Conservation (phyloP, 805 yeast genomes). For the Wickerhamomyces rabaulensis region DNA sequence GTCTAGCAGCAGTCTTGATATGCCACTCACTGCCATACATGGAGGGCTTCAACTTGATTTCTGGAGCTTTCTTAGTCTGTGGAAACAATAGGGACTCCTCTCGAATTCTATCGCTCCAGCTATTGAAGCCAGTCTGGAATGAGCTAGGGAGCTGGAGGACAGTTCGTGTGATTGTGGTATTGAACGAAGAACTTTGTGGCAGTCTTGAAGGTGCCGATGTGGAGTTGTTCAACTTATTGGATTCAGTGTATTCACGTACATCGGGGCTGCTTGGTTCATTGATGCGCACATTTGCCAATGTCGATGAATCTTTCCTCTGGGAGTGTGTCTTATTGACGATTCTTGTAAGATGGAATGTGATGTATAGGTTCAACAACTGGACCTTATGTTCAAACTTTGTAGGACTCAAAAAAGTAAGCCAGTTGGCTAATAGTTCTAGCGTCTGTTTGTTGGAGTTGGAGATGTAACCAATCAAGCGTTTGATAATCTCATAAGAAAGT, state of each 20-base stretch:
- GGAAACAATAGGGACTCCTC: not conserved
- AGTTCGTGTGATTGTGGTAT: not conserved
- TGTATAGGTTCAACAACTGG: constrained; percentile 67
- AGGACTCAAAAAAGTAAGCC: constrained; percentile 45
- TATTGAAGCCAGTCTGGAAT: constrained; percentile 8
- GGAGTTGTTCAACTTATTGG: constrained; percentile 6
- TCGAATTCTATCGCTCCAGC: constrained; percentile 9
- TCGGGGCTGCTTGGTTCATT: constrained; percentile 6
- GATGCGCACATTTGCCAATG: not conserved
- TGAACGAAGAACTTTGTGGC: not conserved
- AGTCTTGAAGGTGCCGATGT: not conserved
- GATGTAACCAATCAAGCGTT: constrained; percentile 63
- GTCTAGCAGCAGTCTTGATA: constrained; percentile 56
- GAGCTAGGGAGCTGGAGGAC: constrained; percentile 9
- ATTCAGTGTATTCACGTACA: constrained; percentile 7
- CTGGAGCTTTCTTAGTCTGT: constrained; percentile 6
- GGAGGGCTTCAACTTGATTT: constrained; percentile 37
- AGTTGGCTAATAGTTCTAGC: constrained; percentile 43
- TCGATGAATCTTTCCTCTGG: not conserved
- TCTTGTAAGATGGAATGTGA: constrained; percentile 68
- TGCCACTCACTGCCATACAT: constrained; percentile 84
- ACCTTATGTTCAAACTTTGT: constrained; percentile 47
- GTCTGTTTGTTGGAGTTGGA: constrained; percentile 40
- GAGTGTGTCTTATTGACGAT: constrained; percentile 29
- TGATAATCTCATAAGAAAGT: constrained; percentile 62